Percentiles rank a stretch among this genome's conserved stretches.
Evolutionary conservation across 225 moss, liverwort and hornwort species (phyloP).

Genomic region (Thuidium tamariscinum): DNA sequence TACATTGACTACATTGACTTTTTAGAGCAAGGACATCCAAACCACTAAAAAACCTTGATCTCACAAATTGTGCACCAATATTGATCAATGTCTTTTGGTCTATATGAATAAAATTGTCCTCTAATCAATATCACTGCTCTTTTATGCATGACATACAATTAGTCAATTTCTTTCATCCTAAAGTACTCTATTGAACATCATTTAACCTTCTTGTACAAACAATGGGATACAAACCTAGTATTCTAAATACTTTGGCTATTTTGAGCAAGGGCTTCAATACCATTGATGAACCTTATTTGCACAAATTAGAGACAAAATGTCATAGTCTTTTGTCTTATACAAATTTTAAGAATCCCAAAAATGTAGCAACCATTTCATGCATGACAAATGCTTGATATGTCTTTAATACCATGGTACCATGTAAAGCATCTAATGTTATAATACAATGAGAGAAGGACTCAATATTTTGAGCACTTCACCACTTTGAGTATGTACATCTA

Average conservation of each 20-base stretch:
- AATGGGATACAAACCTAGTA: rapidly evolving
- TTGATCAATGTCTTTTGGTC: not conserved
- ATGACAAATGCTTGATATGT: too few species aligned
- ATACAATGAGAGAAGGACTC: not conserved
- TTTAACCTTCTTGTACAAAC: not conserved
- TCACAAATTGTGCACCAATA: not conserved
- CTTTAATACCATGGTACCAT: not conserved
- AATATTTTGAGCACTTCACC: not conserved
- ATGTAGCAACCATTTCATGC: too few species aligned
- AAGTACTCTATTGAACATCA: too few species aligned
- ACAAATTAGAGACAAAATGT: too few species aligned
- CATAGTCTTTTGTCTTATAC: not conserved
- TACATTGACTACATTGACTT: too few species aligned
- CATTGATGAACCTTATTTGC: not conserved
- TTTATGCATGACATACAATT: rapidly evolving
- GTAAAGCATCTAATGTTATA: not conserved
- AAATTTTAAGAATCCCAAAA: too few species aligned
- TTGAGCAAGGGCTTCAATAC: not conserved
- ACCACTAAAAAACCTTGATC: not conserved
- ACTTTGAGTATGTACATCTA: not conserved
- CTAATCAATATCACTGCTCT: rapidly evolving
- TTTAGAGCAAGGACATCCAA: not conserved
- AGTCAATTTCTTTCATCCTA: not conserved
- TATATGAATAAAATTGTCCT: too few species aligned
- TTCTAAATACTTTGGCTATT: not conserved